Conservation (phyloP, 441 rosid species). For the Jatropha multifida region DNA sequence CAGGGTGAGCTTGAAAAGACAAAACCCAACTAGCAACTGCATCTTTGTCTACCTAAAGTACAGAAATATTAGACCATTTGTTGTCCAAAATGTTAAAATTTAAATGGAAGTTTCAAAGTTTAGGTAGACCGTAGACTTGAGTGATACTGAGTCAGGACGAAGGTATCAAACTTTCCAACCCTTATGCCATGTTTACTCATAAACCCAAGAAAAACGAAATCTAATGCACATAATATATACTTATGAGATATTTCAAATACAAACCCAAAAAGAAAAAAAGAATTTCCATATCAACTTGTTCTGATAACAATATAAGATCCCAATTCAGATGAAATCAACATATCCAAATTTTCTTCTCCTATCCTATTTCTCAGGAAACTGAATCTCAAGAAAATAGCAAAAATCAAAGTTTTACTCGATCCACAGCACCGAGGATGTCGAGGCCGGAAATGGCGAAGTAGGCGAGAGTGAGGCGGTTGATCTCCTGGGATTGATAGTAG, state of each 20-base stretch:
- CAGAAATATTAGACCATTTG: not conserved
- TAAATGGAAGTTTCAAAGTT: not conserved
- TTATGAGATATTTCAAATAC: not conserved
- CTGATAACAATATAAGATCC: not conserved
- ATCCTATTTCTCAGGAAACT: not conserved
- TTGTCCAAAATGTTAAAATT: not conserved
- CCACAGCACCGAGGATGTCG: conserved; percentile 63
- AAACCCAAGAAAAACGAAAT: not conserved
- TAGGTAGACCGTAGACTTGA: too few relatives aligned
- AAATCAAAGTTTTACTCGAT: conserved; percentile 38
- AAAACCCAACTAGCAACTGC: conserved; percentile 73
- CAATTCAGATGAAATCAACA: not conserved
- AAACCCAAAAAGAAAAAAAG: not conserved
- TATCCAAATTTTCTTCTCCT: not conserved
- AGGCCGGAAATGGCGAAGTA: conserved; percentile 87
- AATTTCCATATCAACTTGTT: not conserved
- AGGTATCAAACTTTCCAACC: not conserved
- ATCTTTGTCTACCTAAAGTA: conserved; percentile 66
- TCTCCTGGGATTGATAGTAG: conserved; percentile 81
- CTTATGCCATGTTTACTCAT: not conserved
- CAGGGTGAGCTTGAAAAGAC: conserved; percentile 69
- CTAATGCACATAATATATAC: not conserved
- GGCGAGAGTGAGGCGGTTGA: conserved; percentile 86
- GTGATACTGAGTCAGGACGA: not conserved
- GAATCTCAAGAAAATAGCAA: not conserved